phyloP scores from a whole-genome alignment of 768 basidiomycete genomes.

The Phaeotremella skinneri region DNA sequence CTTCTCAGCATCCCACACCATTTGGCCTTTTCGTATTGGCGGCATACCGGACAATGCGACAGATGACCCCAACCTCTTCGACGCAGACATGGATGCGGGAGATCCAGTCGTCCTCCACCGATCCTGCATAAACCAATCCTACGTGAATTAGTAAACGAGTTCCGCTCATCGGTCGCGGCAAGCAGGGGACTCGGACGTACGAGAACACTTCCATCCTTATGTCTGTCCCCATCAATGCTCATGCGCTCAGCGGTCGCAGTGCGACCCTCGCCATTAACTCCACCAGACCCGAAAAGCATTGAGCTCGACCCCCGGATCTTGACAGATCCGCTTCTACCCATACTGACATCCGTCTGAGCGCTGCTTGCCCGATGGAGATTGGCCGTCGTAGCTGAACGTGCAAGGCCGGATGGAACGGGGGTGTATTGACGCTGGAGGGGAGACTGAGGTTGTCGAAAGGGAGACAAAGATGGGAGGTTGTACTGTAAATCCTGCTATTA shows the following conservation, averaged over 20 bases:
- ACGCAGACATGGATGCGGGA: constrained; percentile 28
- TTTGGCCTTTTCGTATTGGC: constrained; percentile 37
- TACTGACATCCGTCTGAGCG: constrained; percentile 29
- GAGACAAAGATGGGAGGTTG: constrained; percentile 32
- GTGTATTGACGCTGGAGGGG: constrained; percentile 19
- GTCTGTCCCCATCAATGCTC: constrained; percentile 34
- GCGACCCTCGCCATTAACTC: constrained; percentile 20
- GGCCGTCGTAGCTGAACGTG: constrained; percentile 36
- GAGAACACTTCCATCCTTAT: constrained; percentile 29
- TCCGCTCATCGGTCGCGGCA: background rate
- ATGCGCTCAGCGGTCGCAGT: constrained; percentile 22
- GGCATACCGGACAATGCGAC: constrained; percentile 26
- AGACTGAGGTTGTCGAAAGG: constrained; percentile 35
- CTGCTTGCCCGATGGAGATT: constrained; percentile 29
- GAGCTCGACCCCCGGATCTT: constrained; percentile 17
- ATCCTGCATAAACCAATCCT: constrained; percentile 47
- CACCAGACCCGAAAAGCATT: constrained; percentile 25
- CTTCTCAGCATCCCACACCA: constrained; percentile 43
- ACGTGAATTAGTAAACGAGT: constrained; percentile 7
- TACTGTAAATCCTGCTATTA: constrained; percentile 23
- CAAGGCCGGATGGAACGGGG: constrained; percentile 15
- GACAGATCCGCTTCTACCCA: constrained; percentile 24
- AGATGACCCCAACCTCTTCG: constrained; percentile 23
- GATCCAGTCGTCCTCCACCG: constrained; percentile 32
- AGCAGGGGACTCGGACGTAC: constrained; percentile 15